Percentiles rank a stretch among this genome's conserved stretches.
phyloP scores from a whole-genome alignment of 768 basidiomycete genomes.

The Amanita brunnescens region DNA sequence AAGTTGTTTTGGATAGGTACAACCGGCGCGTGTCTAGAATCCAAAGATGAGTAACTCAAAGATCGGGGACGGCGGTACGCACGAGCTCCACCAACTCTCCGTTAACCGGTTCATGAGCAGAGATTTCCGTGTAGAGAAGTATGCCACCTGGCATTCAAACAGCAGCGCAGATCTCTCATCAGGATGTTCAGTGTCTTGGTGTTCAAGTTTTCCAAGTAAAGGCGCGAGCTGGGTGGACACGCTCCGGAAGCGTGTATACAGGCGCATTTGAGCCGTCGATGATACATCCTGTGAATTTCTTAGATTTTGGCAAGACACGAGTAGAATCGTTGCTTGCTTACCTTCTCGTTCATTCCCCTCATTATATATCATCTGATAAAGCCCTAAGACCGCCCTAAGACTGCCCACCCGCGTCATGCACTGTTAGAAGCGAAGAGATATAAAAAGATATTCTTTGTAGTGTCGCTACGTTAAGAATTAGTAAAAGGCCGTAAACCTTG shows the following conservation, averaged over 20 bases:
- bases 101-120: constrained; percentile 67
- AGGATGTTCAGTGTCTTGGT: constrained; percentile 64
- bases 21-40: no score
- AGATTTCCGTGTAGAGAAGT: constrained; percentile 63
- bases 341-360: no score
- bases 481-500: background rate
- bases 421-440: constrained; percentile 92
- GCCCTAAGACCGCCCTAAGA: constrained; percentile 72
- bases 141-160: constrained; percentile 81
- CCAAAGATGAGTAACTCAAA: no score
- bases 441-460: constrained; percentile 90
- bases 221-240: constrained; percentile 63
- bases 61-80: constrained; percentile 9
- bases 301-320: background rate
- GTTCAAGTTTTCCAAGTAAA: no score
- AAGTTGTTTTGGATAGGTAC: no score
- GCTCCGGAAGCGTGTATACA: constrained; percentile 78
- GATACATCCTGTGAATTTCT: constrained; percentile 60
- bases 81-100: constrained; percentile 89
- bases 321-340: no score
- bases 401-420: constrained; percentile 99
- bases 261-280: constrained; percentile 67
- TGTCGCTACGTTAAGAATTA: constrained; percentile 49
- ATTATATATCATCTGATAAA: constrained; percentile 69
- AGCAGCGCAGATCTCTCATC: constrained; percentile 76